Evolutionary conservation across 2,329 filamentous ascomycete genomes (phyloP).

Genomic region (Pseudocercospora vitis): DNA sequence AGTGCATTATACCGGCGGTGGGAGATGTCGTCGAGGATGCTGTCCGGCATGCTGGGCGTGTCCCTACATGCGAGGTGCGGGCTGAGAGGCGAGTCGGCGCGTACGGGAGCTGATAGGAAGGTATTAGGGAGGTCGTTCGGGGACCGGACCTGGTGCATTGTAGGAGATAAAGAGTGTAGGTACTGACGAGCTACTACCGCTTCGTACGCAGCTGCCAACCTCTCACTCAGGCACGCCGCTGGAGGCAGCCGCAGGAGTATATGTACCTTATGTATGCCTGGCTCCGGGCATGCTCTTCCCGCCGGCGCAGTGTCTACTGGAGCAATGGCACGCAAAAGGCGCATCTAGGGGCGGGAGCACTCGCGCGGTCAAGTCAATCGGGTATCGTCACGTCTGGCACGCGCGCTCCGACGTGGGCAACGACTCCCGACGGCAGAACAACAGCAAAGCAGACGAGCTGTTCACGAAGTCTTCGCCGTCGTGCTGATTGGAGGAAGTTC

Average conservation of each 20-base stretch:
- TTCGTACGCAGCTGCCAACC: neutral
- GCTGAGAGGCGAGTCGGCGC: slow-evolving; percentile 21
- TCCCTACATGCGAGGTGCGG: slow-evolving; percentile 15
- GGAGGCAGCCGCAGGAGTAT: neutral
- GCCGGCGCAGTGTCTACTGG: slow-evolving; percentile 3
- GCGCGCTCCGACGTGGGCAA: slow-evolving; percentile 8
- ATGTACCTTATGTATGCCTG: neutral
- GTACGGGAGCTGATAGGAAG: slow-evolving; percentile 16
- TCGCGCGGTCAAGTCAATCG: neutral
- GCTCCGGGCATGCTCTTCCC: slow-evolving; percentile 1
- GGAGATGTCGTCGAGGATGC: slow-evolving; percentile 85
- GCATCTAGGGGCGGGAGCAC: neutral
- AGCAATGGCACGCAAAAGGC: slow-evolving; percentile 1
- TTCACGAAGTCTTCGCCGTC: neutral
- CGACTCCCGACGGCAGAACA: neutral
- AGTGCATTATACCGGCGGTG: slow-evolving; percentile 92
- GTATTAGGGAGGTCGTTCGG: slow-evolving; percentile 27
- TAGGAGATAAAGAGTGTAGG: slow-evolving; percentile 1
- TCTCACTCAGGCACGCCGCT: neutral
- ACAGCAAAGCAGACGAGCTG: slow-evolving; percentile 4
- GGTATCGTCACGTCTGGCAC: slow-evolving; percentile 1
- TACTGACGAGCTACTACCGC: slow-evolving; percentile 16
- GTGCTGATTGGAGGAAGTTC: slow-evolving; percentile 8
- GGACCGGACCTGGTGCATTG: slow-evolving; percentile 31
- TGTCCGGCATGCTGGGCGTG: slow-evolving; percentile 45